Evolutionary conservation across 331 rosid species (phyloP).

Genomic region (Telfairia occidentalis): DNA sequence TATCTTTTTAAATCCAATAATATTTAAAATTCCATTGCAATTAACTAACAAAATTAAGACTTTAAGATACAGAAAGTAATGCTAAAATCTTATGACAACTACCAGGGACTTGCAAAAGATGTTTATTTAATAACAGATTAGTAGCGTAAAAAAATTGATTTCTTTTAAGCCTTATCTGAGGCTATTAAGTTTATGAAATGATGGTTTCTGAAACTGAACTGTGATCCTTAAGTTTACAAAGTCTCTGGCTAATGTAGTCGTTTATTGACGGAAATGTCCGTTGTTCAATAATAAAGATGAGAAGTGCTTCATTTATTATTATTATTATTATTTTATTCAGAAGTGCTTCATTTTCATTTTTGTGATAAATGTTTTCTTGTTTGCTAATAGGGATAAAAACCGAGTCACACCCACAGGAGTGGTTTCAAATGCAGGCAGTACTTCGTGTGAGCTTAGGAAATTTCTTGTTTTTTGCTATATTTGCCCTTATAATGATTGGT

Average conservation of each 20-base stretch:
- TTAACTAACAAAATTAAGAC: not conserved
- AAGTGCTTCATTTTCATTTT: not conserved
- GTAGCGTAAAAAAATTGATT: not conserved
- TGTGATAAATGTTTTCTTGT: not conserved
- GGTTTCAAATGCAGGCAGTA: conserved; percentile 78
- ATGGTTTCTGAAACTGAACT: not conserved
- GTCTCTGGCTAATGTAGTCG: not conserved
- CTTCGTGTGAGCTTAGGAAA: conserved; percentile 94
- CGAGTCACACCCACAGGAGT: conserved; percentile 43
- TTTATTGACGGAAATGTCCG: not conserved
- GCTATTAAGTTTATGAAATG: not conserved
- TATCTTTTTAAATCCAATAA: not conserved
- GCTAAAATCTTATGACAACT: not conserved
- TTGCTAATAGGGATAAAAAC: conserved; percentile 50
- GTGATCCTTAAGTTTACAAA: not conserved
- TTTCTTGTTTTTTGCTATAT: conserved; percentile 61
- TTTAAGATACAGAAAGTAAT: not conserved
- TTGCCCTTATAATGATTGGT: conserved; percentile 89
- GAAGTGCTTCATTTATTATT: not conserved
- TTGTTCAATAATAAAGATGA: not conserved
- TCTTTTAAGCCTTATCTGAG: not conserved
- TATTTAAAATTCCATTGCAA: not conserved
- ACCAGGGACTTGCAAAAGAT: not conserved
- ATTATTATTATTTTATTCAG: no score
- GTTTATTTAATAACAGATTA: not conserved